These are phyloP conservation scores for Hypomontagnella monticulosa DNA, from an alignment of 495 filamentous ascomycete species.

Conservation along the genomic window DNA sequence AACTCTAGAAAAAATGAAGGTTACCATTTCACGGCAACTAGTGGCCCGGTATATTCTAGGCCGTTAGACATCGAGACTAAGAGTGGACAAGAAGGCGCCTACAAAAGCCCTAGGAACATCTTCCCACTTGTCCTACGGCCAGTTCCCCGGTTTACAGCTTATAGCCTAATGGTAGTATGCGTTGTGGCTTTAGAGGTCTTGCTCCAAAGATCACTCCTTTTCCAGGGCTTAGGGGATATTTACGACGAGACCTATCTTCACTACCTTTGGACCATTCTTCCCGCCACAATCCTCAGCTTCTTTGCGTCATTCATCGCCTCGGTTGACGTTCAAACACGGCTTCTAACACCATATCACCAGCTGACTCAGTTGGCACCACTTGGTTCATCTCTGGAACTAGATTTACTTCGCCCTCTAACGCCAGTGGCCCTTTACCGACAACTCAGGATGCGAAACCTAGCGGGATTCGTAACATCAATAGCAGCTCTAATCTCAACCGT, in stretches of 20 bases:
- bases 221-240: conserved; percentile 37
- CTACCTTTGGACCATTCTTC: conserved; percentile 40
- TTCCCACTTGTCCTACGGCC: background rate
- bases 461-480: too few relatives aligned
- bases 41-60: too few relatives aligned
- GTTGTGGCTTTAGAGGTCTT: conserved; percentile 36
- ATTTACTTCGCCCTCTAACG: too few relatives aligned
- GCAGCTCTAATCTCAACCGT: too few relatives aligned
- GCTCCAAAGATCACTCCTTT: conserved; percentile 29
- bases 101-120: background rate
- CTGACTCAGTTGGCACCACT: too few relatives aligned
- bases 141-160: conserved; percentile 1
- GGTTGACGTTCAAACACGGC: conserved; percentile 19
- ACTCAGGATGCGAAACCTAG: too few relatives aligned
- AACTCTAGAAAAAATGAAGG: background rate
- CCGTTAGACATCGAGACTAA: background rate
- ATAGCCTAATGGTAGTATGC: conserved; percentile 15
- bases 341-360: too few relatives aligned
- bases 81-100: background rate
- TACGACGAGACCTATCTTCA: conserved; percentile 27
- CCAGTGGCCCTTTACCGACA: too few relatives aligned
- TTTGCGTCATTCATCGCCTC: conserved; percentile 30
- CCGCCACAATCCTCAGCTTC: conserved; percentile 27
- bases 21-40: too few relatives aligned
- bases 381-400: too few relatives aligned